Evolutionary conservation across 2,329 filamentous ascomycete species (phyloP), one percentile per base, ranked within the genome.

Genomic region (Tetracladium maxilliforme): DNA sequence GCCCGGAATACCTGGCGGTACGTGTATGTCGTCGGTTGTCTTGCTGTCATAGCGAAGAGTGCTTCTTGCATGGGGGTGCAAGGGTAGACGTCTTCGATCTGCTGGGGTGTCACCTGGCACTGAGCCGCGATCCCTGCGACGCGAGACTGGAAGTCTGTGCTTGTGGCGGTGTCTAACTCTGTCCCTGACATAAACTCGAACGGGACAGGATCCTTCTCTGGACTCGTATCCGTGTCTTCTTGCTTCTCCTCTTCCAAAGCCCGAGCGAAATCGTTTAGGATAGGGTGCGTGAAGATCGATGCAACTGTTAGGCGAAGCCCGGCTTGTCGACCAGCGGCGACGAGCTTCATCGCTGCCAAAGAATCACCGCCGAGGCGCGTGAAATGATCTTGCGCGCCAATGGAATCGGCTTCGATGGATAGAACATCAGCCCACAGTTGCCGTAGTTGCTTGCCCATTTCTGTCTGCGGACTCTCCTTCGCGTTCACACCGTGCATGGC

Each of bases 1-100:
- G 94, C 35, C 33, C 71, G 62, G 13, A 92, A 54, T 3, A 87
- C 51, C 38, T 93, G 80, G 29, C 90, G 74, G 33, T 92, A 93
- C 54, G 55, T 40, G 21, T 59, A 60, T 2, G 47, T 45, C 3
- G 49, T 50, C 1, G 38, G 25, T 9, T 46, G 37, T 19, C 44
- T 44, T n/a, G 33, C 37, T 1, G 51, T 40, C 1, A 54, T 30
- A 0, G 51, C 45, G 12, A 58, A 33, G 1, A 58, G 33, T 0
- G 43, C 43, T 32, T 52, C 49, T 22, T 58, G 54, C 4, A 45
- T 34, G 2, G 47, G 40, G 6, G 49, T 44, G 31, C 47, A 49
- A 3, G 51, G 51, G 21, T 51, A 54, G 0, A 54, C 38, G 26
- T 58, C 52, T 16, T 52, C 41, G n/a, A 51, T 34, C 23, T 30